A percentile compares a stretch with the other conserved stretches of the same genome.
Evolutionary conservation across 345 rosid species (phyloP).

Genomic region (Cardamine chenopodiifolia): DNA sequence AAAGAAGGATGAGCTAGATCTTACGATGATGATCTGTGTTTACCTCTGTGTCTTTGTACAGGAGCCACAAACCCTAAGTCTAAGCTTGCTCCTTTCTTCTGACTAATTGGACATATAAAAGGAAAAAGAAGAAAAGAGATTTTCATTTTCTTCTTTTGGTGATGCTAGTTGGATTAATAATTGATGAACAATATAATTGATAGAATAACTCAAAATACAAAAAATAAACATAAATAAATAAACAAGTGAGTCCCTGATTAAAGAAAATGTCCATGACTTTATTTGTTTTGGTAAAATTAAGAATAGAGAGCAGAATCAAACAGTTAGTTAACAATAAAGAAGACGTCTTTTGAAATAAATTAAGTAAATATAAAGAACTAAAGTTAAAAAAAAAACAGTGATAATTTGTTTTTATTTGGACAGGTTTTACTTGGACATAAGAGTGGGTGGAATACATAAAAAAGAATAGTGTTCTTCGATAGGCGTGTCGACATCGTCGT

Average conservation of each 20-base stretch:
- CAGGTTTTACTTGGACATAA: not conserved
- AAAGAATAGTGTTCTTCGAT: slow-evolving; percentile 33
- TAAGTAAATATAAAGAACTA: not conserved
- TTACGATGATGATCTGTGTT: slow-evolving; percentile 1
- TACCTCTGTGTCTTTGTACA: slow-evolving; percentile 39
- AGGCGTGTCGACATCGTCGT: slow-evolving; percentile 38
- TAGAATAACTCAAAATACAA: not conserved
- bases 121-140: not conserved
- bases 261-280: slow-evolving; percentile 30
- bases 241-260: slow-evolving; percentile 8
- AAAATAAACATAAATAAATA: too few relatives aligned
- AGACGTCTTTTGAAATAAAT: not conserved
- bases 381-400: not conserved
- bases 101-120: slow-evolving; percentile 17
- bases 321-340: not conserved
- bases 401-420: not conserved
- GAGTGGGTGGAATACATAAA: slow-evolving; percentile 19
- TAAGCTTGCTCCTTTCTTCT: slow-evolving; percentile 27
- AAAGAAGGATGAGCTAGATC: slow-evolving; percentile 26
- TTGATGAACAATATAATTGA: slow-evolving; percentile 1
- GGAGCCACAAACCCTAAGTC: slow-evolving; percentile 41
- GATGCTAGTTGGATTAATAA: slow-evolving; percentile 36
- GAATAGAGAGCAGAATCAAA: slow-evolving; percentile 22
- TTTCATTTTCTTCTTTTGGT: slow-evolving; percentile 21
- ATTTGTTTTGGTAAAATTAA: slow-evolving; percentile 43